Evolutionary conservation across 148 eudicot species (phyloP), one percentile per base, ranked within the genome.

Genomic region (Gaultheria prostrata): DNA sequence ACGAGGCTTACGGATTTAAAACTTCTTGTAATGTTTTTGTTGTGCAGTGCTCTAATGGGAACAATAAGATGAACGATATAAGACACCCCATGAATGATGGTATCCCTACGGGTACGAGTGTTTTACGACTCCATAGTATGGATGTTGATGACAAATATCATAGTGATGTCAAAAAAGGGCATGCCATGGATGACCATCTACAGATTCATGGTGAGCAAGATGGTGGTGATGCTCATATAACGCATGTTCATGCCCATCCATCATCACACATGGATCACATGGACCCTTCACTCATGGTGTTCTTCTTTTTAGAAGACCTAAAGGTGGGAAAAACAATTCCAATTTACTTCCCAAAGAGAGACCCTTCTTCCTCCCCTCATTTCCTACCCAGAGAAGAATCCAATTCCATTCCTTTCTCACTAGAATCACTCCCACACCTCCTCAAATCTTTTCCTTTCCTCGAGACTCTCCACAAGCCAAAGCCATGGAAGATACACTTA

Each of bases 351-450:
- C 85, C 91, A 8, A 80, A 70, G 43, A 90, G 84, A 79, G 84
- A 90, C 17, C 83, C 90, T 24, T 83, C 90, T 6, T 61, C 83
- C 43, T 59, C 86, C 8, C 87, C 93, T 30, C 90, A 86, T 49
- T 57, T 91, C 21, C 84, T 94, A 54, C 75, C 95, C 28, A 86
- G 72, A 86, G 84, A 90, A 54, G 86, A 90, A 86, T 87, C 93
- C 30, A 86, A 94, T 48, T 81, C 87, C 59, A 90, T 94, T 72
- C 97, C 97, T 0, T 94, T 92, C 83, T 84, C 93, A 20, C 78
- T 85, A 1, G 48, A 87, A 12, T 75, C 89, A 33, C 88, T 90
- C 56, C 85, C 88, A 3, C 45, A 88, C 82, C 82, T 53, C 87
- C 85, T 46, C 6, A 83, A 2, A 56, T 80, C 13, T 84, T 86